Percentiles rank a stretch among this genome's conserved stretches.
Evolutionary conservation across 768 basidiomycete genomes (phyloP).

Genomic region (Thelephora ganbajun): DNA sequence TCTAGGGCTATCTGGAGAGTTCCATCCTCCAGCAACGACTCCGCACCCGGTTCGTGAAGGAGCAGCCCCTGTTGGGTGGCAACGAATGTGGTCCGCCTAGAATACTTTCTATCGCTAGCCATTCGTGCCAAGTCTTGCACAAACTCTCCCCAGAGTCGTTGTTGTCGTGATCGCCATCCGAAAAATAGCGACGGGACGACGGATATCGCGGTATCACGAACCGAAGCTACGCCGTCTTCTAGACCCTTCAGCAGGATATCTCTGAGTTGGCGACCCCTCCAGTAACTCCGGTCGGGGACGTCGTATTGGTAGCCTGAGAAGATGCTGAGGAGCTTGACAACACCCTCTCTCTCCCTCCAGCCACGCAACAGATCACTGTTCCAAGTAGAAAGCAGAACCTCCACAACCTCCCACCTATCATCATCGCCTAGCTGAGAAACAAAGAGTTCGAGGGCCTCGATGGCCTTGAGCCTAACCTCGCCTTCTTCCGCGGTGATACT

Average conservation of each 20-base stretch:
- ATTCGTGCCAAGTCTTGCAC: constrained; percentile 7
- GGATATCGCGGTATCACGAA: constrained; percentile 61
- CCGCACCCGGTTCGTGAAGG: constrained; percentile 18
- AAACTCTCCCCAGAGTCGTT: constrained; percentile 9
- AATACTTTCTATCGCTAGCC: constrained; percentile 8
- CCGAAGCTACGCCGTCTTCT: constrained; percentile 70
- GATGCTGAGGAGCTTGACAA: constrained; percentile 40
- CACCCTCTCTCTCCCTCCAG: constrained; percentile 74
- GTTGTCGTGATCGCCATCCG: constrained; percentile 7
- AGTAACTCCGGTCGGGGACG: constrained; percentile 17
- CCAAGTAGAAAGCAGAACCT: constrained; percentile 40
- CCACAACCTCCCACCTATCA: constrained; percentile 29
- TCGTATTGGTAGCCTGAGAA: constrained; percentile 31
- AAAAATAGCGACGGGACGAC: constrained; percentile 19
- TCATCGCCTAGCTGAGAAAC: constrained; percentile 33
- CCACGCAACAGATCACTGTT: constrained; percentile 39
- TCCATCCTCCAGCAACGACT: constrained; percentile 28
- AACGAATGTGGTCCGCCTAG: constrained; percentile 40
- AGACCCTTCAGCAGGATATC: constrained; percentile 47
- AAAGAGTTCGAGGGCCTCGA: constrained; percentile 52
- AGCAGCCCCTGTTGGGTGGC: constrained; percentile 58
- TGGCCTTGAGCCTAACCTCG: constrained; percentile 56
- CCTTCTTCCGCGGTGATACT: constrained; percentile 42
- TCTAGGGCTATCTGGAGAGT: constrained; percentile 42
- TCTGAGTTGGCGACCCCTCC: constrained; percentile 20